These are phyloP conservation scores for Wallacemonas sp. DNA, from an alignment of 208 protist genomes.

Conservation along the genomic window DNA sequence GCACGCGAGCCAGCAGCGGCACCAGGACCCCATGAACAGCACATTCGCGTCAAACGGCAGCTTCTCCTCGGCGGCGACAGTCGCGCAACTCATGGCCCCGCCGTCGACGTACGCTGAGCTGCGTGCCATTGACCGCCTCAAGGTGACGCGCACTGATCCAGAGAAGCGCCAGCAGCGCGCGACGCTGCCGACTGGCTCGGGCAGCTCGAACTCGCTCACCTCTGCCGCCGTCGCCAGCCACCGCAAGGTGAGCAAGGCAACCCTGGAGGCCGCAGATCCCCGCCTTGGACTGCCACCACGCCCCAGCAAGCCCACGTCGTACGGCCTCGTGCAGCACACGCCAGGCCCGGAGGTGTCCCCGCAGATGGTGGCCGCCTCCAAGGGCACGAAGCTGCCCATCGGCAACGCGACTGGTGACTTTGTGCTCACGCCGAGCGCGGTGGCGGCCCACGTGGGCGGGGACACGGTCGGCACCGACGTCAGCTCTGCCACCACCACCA, in stretches of 20 bases:
- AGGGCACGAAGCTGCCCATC: constrained; percentile 31
- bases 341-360: background rate
- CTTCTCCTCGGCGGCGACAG: constrained; percentile 28
- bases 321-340: constrained; percentile 33
- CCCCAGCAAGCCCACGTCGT: constrained; percentile 26
- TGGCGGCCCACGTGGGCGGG: background rate
- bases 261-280: background rate
- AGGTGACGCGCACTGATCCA: constrained; percentile 40
- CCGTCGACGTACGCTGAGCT: constrained; percentile 39
- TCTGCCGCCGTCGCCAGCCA: background rate
- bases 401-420: background rate
- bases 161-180: constrained; percentile 13
- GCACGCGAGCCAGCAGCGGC: background rate
- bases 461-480: background rate
- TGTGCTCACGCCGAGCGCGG: background rate
- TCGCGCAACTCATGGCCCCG: constrained; percentile 46
- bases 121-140: constrained; percentile 35
- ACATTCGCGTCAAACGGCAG: constrained; percentile 23
- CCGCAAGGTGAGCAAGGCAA: background rate
- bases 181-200: background rate
- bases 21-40: background rate
- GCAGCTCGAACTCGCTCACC: constrained; percentile 5
- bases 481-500: constrained; percentile 2
- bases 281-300: constrained; percentile 6
- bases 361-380: constrained; percentile 32